Base-by-base conservation (phyloP, 768 basidiomycete genomes). In the Dioszegia aurantiaca region DNA sequence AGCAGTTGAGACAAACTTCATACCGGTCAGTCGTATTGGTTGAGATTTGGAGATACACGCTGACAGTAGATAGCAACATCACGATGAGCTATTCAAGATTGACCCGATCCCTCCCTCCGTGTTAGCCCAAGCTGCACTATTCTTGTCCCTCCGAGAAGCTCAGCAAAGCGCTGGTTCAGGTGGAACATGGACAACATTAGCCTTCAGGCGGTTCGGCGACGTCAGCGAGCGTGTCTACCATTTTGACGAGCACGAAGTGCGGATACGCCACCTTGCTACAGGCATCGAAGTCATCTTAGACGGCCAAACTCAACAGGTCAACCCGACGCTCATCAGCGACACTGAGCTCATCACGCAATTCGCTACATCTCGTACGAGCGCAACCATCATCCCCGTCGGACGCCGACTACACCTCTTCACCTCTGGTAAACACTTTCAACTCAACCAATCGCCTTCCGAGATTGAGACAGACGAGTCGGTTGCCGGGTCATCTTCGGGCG, bases 1-100 rank as follows among this genome's bases (percentile, higher is more conserved):
- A 23, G 85, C 92, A 58, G 83, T 97, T 11, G 92, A 95, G 70
- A 94, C 92, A 2, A 90, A 90, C 2, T 97, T 97, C 72, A 93
- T 97, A 66, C 82, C 83, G 27, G 90, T 90, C 72, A 48, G 81
- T 71, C 14, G 41, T 33, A 6, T 33, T 6, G 14, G 54, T 24
- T 52, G 3, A 30, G 26, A 55, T 8, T 12, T 9, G 55, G 30
- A 24, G 26, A 1, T 47, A 19, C 11, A 42, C 4, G 23, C 24
- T 48, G 43, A 45, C 11, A n/a, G 3, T 40, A 26, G 17, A 21
- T 49, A 93, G 90, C 90, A 89, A 84, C 86, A 94, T 72, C 82
- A 83, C 67, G 80, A 85, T 39, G 83, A 87, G 56, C 79, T 95
- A n/a, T 91, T 95, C 79, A 87, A 88, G 2, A 80, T 83, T 0